phyloP scores from a whole-genome alignment of 495 filamentous ascomycete species.

The Aspergillus haitiensis region DNA sequence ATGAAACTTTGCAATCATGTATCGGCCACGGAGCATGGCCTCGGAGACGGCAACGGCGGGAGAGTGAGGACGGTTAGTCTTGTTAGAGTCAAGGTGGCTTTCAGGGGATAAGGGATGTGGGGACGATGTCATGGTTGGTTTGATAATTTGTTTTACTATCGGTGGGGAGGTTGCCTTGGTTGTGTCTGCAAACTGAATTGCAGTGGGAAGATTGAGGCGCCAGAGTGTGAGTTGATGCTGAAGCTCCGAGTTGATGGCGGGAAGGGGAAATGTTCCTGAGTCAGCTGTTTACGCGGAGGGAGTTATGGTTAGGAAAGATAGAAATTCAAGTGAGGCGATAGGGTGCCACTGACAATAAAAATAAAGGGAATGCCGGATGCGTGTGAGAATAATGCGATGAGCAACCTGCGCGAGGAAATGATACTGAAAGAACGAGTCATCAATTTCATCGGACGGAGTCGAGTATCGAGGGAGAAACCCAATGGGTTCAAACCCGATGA shows the following conservation, averaged over 20 bases:
- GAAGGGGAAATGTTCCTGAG: slow-evolving; percentile 46
- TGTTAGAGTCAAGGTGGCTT: slow-evolving; percentile 19
- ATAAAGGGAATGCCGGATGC: slow-evolving; percentile 50
- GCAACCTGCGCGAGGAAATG: slow-evolving; percentile 53
- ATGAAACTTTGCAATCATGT: slow-evolving; percentile 51
- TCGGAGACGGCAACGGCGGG: slow-evolving; percentile 46
- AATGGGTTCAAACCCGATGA: slow-evolving; percentile 45
- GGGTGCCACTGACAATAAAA: slow-evolving; percentile 42
- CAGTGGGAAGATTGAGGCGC: slow-evolving; percentile 45
- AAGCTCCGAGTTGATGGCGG: slow-evolving; percentile 46
- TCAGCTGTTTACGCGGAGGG: slow-evolving; percentile 33
- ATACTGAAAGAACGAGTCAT: slow-evolving; percentile 51
- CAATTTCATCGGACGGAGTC: slow-evolving; percentile 33
- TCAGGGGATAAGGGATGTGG: slow-evolving; percentile 20
- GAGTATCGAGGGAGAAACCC: slow-evolving; percentile 36
- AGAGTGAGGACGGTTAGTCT: slow-evolving; percentile 31
- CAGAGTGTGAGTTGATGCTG: slow-evolving; percentile 51
- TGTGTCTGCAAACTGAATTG: slow-evolving; percentile 42
- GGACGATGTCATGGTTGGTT: slow-evolving; percentile 30
- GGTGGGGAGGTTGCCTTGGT: slow-evolving; percentile 21
- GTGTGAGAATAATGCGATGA: slow-evolving; percentile 50
- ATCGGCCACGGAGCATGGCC: slow-evolving; percentile 48
- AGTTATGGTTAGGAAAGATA: slow-evolving; percentile 1
- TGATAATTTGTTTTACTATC: slow-evolving; percentile 24
- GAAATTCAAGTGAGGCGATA: not conserved